Evolutionary conservation across 768 basidiomycete genomes (phyloP), one percentile per base, ranked within the genome.

Genomic region (Lenzites betulinus): DNA sequence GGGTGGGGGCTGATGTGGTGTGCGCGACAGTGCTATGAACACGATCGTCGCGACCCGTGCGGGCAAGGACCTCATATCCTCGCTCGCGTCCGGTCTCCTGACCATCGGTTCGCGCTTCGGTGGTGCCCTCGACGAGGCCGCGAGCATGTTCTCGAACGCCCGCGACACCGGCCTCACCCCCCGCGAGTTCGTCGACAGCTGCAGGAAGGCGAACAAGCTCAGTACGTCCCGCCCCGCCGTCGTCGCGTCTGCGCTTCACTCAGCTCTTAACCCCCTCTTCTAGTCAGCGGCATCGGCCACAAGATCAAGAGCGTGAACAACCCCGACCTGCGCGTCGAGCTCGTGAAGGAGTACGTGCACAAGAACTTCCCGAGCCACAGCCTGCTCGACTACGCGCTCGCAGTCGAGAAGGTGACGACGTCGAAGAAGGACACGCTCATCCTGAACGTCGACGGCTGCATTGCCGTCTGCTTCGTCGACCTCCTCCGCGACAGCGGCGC

Each of bases 301-400:
- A 98, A 98, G 86, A 97, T 99, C 83, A 99, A 99, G 87, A 93
- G 90, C 66, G 92, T 94, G 65, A 95, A 93, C 78, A 95, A 95
- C 85, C 93, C 93, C 49, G 93, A 95, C 81, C 81, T 93, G 47
- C 91, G 92, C 72, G 92, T 94, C 62, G 90, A 93, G 77, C 88
- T 94, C 61, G 92, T 93, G 55, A 97, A 98, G 83, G 93, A 95
- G 79, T 99, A 91, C 69, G 96, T 96, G 61, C 79, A 73, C 79
- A 94, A 96, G 79, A 78, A 96, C 83, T 99, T 99, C 92, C 96
- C 96, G 3, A 89, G 87, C 70, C 94, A 95, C 79, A 87, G 85
- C 65, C 80, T 96, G 65, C 86, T 96, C 68, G 95, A 96, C 77
- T 96, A 95, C 68, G 96, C 95, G 15, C 85, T 98, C 60, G 94